Percentiles rank a stretch among this genome's conserved stretches.
Evolutionary conservation across 129 eudicot genomes (phyloP).

Genomic region (Escallonia rubra): DNA sequence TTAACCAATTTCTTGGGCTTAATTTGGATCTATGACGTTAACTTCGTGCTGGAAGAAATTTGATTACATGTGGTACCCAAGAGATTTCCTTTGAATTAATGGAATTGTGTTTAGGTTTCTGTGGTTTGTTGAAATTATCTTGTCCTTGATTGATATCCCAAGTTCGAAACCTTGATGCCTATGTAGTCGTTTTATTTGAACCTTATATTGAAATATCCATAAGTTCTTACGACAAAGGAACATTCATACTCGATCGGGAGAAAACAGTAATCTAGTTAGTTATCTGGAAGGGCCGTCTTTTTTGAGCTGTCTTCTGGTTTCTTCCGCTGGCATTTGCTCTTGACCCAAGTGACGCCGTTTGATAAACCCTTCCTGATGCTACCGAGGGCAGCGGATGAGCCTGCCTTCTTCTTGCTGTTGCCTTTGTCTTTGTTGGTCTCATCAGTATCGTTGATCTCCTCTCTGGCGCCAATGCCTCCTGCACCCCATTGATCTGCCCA

Average conservation of each 20-base stretch:
- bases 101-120: background rate
- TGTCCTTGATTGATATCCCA: too few relatives aligned
- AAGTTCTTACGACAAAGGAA: too few relatives aligned
- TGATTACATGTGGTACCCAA: background rate
- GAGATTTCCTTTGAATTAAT: background rate
- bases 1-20: background rate
- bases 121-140: too few relatives aligned
- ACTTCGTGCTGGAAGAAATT: background rate
- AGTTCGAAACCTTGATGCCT: too few relatives aligned
- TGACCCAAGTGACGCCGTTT: constrained; percentile 74
- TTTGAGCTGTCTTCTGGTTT: background rate
- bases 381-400: constrained; percentile 39
- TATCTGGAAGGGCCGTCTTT: constrained; percentile 4
- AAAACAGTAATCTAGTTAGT: background rate
- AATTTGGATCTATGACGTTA: background rate
- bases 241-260: too few relatives aligned
- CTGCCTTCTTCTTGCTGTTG: constrained; percentile 36
- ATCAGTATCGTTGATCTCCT: constrained; percentile 24
- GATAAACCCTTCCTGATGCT: constrained; percentile 63
- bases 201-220: too few relatives aligned
- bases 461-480: constrained; percentile 88
- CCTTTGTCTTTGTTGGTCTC: constrained; percentile 35
- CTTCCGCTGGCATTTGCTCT: constrained; percentile 63
- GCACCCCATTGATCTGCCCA: constrained; percentile 99
- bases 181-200: too few relatives aligned